Evolutionary conservation across 768 basidiomycete genomes (phyloP).

Genomic region (Boletales sp.): DNA sequence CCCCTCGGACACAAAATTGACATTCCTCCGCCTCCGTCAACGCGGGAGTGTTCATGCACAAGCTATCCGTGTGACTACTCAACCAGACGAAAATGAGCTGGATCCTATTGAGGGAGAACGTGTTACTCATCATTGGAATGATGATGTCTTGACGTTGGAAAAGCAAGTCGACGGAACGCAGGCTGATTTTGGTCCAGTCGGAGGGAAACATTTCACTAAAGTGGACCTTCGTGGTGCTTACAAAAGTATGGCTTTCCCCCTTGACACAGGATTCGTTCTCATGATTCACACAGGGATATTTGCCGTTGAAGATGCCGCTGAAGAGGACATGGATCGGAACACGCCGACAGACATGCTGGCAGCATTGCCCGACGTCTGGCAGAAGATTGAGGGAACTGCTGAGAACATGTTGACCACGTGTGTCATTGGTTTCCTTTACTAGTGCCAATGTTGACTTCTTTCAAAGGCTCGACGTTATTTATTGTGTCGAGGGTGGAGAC

Average conservation of each 20-base stretch:
- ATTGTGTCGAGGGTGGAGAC: slow-evolving; percentile 51
- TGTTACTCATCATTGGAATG: slow-evolving; percentile 35
- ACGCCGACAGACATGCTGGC: slow-evolving; percentile 49
- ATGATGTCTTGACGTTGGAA: slow-evolving; percentile 38
- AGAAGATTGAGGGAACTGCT: slow-evolving; percentile 41
- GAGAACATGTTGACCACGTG: slow-evolving; percentile 65
- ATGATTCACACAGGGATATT: slow-evolving; percentile 39
- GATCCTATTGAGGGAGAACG: not conserved
- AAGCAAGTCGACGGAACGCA: slow-evolving; percentile 22
- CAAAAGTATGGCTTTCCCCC: slow-evolving; percentile 40
- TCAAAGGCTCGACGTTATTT: slow-evolving; percentile 59
- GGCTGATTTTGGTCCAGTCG: slow-evolving; percentile 42
- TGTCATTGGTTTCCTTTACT: slow-evolving; percentile 9
- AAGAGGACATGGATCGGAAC: slow-evolving; percentile 35
- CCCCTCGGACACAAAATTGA: slow-evolving; percentile 28
- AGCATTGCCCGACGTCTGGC: slow-evolving; percentile 54
- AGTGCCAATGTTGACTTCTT: not conserved
- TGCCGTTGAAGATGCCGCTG: slow-evolving; percentile 19
- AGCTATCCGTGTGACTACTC: slow-evolving; percentile 30
- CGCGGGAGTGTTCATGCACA: slow-evolving; percentile 44
- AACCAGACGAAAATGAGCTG: slow-evolving; percentile 11
- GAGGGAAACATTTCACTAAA: slow-evolving; percentile 40
- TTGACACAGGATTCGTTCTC: slow-evolving; percentile 2
- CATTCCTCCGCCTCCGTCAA: slow-evolving; percentile 46
- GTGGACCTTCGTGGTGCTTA: slow-evolving; percentile 53